phyloP scores from a whole-genome alignment of 140 eudicot species.

The Erigeron philadelphicus region DNA sequence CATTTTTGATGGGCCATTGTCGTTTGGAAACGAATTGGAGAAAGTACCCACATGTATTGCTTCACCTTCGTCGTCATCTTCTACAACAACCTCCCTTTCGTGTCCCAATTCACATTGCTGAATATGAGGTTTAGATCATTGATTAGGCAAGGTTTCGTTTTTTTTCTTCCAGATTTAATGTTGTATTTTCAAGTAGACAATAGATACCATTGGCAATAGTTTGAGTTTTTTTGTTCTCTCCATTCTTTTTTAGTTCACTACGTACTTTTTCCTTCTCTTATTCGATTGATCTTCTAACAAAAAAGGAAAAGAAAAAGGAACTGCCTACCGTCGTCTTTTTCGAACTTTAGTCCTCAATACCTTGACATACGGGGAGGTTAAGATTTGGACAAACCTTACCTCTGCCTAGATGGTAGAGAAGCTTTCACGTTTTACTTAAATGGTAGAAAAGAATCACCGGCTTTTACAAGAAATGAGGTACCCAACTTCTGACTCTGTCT shows the following conservation, averaged over 20 bases:
- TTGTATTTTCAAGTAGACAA: constrained; percentile 26
- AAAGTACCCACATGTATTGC: constrained; percentile 22
- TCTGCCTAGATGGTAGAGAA: too few species aligned
- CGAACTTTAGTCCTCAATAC: too few species aligned
- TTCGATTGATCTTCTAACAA: too few species aligned
- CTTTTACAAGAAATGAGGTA: too few species aligned
- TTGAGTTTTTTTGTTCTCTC: constrained; percentile 16
- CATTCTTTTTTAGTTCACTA: constrained; percentile 5
- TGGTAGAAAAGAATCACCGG: too few species aligned
- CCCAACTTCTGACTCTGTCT: too few species aligned
- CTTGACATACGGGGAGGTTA: too few species aligned
- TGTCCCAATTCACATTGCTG: constrained; percentile 25
- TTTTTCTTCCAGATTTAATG: constrained; percentile 4
- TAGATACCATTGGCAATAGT: constrained; percentile 25
- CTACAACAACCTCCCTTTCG: constrained; percentile 36
- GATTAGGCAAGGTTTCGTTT: constrained; percentile 14
- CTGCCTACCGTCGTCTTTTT: too few species aligned
- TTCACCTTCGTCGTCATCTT: constrained; percentile 44
- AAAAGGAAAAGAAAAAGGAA: too few species aligned
- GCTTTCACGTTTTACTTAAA: too few species aligned
- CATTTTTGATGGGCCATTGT: constrained; percentile 39
- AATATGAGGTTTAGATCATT: constrained; percentile 24
- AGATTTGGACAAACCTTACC: too few species aligned
- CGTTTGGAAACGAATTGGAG: constrained; percentile 22
- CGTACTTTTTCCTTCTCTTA: background rate